Evolutionary conservation across 177 flowering plant genomes (phyloP), one percentile per base, ranked within the genome.

Genomic region (Telopea speciosissima): DNA sequence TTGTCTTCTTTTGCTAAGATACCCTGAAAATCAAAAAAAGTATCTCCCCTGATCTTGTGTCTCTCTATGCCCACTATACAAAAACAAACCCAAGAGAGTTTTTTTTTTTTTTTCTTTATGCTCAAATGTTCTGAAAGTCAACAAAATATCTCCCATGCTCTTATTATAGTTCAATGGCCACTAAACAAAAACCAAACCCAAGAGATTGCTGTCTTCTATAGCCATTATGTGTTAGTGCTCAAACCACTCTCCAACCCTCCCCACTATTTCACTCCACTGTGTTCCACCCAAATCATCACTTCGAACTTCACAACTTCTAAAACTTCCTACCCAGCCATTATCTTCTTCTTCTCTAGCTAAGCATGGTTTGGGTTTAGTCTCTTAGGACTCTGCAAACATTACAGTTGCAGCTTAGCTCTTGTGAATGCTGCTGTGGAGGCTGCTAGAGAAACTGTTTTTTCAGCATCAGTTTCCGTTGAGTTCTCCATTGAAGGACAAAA

Each of bases 211-310:
- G 3, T 36, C 40, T 36, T 36, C 40, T 60, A 66, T 72, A 69
- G 69, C 63, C 17, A 67, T 72, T 66, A 49, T 76, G 24, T 72
- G 74, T 36, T 69, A 80, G 24, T 75, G 73, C 26, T 68, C 81
- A 70, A 75, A 67, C 59, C 76, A 67, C 56, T 78, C 71, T 59
- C 81, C 78, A 24, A 28, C 69, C 33, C 79, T 79, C 54, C 73
- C 75, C 24, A 52, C 73, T 12, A 59, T 76, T 23, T 68, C 77
- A 49, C 69, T 68, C 60, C 25, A 62, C 76, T 70, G 77, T 65
- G 59, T 74, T 42, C 70, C 81, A 54, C 61, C 73, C 58, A 76
- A 70, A 60, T 62, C 75, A 58, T 73, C 79, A 17, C 3, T 68
- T n/a, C 65, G 24, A 65, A 73, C 73, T 56, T 58, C 33, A n/a